phyloP scores from a whole-genome alignment of 2,329 filamentous ascomycete genomes.

The Monosporascus ibericus region DNA sequence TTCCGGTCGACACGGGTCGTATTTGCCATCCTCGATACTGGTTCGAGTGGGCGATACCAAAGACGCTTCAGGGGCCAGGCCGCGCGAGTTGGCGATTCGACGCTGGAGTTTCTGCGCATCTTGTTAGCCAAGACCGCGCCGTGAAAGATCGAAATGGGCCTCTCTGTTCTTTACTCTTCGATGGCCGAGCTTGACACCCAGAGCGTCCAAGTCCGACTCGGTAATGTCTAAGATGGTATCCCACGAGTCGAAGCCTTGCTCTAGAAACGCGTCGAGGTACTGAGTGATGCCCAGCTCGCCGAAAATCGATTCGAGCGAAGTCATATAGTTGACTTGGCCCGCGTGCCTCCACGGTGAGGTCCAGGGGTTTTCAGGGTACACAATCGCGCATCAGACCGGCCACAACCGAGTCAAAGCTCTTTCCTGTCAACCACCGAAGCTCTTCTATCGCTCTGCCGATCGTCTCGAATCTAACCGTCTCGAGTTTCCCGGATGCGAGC shows the following conservation, averaged over 20 bases:
- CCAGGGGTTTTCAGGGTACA: constrained; percentile 4
- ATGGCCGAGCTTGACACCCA: constrained; percentile 76
- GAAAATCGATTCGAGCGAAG: constrained; percentile 58
- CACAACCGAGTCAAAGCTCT: background rate
- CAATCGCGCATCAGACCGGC: constrained; percentile 11
- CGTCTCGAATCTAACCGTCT: too few species aligned
- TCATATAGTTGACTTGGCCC: constrained; percentile 41
- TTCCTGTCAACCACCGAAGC: background rate
- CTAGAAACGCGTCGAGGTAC: constrained; percentile 66
- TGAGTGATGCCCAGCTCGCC: constrained; percentile 72
- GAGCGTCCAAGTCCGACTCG: constrained; percentile 72
- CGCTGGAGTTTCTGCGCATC: constrained; percentile 69
- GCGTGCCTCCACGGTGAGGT: constrained; percentile 12
- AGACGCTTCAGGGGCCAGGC: constrained; percentile 49
- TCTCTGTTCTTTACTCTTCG: constrained; percentile 54
- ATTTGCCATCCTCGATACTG: constrained; percentile 48
- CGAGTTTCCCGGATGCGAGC: too few species aligned
- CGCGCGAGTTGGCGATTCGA: constrained; percentile 69
- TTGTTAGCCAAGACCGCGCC: background rate
- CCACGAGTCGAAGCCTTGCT: constrained; percentile 82
- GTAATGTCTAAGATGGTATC: constrained; percentile 78
- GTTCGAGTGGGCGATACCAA: constrained; percentile 43
- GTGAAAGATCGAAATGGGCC: background rate
- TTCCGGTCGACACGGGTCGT: constrained; percentile 47
- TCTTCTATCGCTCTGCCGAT: background rate